A percentile compares a stretch with the other conserved stretches of the same genome.
Conservation (phyloP, 495 filamentous ascomycete species). For the Endocarpon pusillum region DNA sequence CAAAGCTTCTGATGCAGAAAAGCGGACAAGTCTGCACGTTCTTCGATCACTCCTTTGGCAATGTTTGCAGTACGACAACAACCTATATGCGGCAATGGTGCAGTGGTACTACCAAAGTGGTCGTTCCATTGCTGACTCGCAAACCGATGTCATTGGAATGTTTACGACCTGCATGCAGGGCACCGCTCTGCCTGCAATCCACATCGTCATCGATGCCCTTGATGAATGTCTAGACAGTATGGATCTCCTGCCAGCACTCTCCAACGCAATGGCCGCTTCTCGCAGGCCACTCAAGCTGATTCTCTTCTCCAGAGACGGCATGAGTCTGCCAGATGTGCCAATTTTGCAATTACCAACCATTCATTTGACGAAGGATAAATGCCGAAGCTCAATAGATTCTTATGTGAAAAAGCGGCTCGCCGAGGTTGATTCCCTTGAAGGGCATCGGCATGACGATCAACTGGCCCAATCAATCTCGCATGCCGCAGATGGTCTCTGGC, state of each 20-base stretch:
- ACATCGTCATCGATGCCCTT: constrained; percentile 14
- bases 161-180: constrained; percentile 7
- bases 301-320: constrained; percentile 4
- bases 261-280: background rate
- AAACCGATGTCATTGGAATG: constrained; percentile 6
- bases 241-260: constrained; percentile 9
- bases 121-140: constrained; percentile 11
- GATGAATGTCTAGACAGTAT: constrained; percentile 11
- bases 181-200: constrained; percentile 4
- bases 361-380: constrained; percentile 2
- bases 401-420: constrained; percentile 1
- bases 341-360: background rate
- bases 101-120: constrained; percentile 12
- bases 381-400: background rate
- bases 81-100: constrained; percentile 10
- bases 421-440: constrained; percentile 1
- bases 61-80: constrained; percentile 7
- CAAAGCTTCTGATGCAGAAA: constrained; percentile 13
- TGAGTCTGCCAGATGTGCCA: background rate
- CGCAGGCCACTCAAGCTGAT: constrained; percentile 3
- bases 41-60: constrained; percentile 13
- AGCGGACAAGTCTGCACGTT: constrained; percentile 7
- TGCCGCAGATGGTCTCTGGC: constrained; percentile 13
- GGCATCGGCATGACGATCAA: background rate
- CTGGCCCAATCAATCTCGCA: background rate